Evolutionary conservation across 352 stramenopile species (phyloP), one percentile per base, ranked within the genome.

Genomic region (Phytophthora meadii): DNA sequence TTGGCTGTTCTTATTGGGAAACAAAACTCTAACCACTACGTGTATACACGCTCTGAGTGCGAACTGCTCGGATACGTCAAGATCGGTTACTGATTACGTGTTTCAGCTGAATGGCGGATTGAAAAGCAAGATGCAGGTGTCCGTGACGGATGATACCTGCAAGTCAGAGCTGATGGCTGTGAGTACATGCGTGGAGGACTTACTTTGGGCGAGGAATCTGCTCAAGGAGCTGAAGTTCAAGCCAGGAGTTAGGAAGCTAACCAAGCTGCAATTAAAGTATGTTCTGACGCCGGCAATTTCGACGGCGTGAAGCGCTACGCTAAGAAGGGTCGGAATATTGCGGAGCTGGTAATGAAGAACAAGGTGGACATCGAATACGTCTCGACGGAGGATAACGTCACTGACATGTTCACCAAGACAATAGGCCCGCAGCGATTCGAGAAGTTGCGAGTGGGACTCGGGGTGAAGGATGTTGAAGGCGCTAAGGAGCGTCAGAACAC

Each of bases 331-430:
- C 28, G 30, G 12, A 53, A 61, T 12, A 25, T 61, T 11, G 41
- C 41, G 2, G 54, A 61, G 14, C 6, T 53, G 9, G 50, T 57
- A 0, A n/a, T 40, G 15, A 24, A 39, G 14, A 15, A 42, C 5
- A 47, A 57, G 12, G 22, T 57, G 10, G 12, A 12, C 15, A 27
- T 34, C 3, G 44, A 52, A 5, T 61, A 19, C 11, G 41, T 61
- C 4, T 19, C 25, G 5, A 52, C 53, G 36, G 3, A 9, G 0
- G n/a, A 54, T 7, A 42, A 41, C 17, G 9, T 52, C 5, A 41
- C 28, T 1, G 41, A 61, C 15, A 53, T 61, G 42, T 47, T 61
- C 11, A 53, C 54, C 1, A 61, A 53, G 42, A 41, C 54, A n/a
- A 6, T 61, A 17, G 19, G 54, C 1, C 54, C 54, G 8, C 41